phyloP scores from a whole-genome alignment of 2,329 filamentous ascomycete species.

The Metarhizium sp. region DNA sequence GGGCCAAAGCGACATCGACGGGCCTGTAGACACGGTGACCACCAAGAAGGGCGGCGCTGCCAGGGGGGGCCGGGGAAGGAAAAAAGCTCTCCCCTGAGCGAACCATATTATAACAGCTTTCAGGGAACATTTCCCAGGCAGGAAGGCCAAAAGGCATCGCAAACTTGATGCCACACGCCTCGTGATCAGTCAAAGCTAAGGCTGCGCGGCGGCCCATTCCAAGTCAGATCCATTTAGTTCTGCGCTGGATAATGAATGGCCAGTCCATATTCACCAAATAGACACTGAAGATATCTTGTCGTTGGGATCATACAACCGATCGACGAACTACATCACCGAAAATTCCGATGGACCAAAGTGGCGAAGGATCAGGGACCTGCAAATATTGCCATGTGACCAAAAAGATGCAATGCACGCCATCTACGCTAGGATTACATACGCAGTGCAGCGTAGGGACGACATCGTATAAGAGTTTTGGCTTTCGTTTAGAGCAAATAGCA shows the following conservation, averaged over 20 bases:
- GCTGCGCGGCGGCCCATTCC: background rate
- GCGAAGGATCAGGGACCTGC: too few species aligned
- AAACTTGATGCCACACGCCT: background rate
- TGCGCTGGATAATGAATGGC: background rate
- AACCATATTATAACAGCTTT: background rate
- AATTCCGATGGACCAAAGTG: too few species aligned
- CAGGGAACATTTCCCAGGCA: too few species aligned
- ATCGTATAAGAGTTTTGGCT: too few species aligned
- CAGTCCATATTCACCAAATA: background rate
- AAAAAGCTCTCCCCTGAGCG: constrained; percentile 16
- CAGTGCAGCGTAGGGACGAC: too few species aligned
- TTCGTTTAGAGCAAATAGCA: too few species aligned
- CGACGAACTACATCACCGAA: too few species aligned
- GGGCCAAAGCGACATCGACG: constrained; percentile 50
- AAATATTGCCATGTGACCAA: too few species aligned
- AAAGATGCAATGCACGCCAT: too few species aligned
- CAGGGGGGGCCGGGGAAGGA: constrained; percentile 32
- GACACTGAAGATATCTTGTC: background rate
- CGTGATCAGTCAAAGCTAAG: background rate
- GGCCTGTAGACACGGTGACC: constrained; percentile 35
- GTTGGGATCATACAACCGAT: background rate
- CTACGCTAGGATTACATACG: too few species aligned
- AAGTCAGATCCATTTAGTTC: background rate
- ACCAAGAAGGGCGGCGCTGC: constrained; percentile 28
- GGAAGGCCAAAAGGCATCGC: background rate